Evolutionary conservation across 1,139 yeast species (phyloP).

Genomic region (Kodamaea plutei): DNA sequence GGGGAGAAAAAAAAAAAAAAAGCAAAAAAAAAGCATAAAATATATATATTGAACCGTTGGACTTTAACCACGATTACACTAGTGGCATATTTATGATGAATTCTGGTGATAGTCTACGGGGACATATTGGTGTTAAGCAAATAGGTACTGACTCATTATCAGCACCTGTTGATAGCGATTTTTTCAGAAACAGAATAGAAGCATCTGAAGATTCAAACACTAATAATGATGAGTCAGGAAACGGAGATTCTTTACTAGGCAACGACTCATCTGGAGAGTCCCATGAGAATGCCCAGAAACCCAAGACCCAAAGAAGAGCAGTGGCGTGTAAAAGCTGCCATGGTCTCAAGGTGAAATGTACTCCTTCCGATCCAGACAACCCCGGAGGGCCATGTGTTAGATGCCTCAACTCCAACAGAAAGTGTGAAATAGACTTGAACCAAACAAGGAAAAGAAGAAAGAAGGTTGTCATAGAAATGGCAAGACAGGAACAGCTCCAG

Average conservation of each 20-base stretch:
- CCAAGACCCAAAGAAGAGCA: constrained; percentile 10
- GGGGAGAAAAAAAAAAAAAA: too few relatives aligned
- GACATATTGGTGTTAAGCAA: too few relatives aligned
- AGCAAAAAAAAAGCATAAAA: too few relatives aligned
- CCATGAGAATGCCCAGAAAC: constrained; percentile 9
- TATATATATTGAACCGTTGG: too few relatives aligned
- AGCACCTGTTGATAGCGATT: too few relatives aligned
- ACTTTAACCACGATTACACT: too few relatives aligned
- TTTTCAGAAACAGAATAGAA: too few relatives aligned
- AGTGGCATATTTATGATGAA: too few relatives aligned
- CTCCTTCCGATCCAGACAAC: constrained; percentile 59
- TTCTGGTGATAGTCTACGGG: too few relatives aligned
- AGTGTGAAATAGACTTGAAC: constrained; percentile 65
- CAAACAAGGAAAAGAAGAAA: constrained; percentile 55
- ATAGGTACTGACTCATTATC: too few relatives aligned
- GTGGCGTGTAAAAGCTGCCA: constrained; percentile 82
- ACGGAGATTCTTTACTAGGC: background rate
- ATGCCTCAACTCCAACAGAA: constrained; percentile 59
- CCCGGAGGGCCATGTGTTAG: constrained; percentile 69
- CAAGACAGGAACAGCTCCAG: constrained; percentile 12
- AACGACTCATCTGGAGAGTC: background rate
- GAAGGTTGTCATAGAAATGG: constrained; percentile 27
- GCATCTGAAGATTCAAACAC: too few relatives aligned
- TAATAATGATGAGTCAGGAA: too few relatives aligned
- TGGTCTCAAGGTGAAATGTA: constrained; percentile 74